Base-by-base conservation (phyloP, 257 asterid species). In the Salvia hispanica region DNA sequence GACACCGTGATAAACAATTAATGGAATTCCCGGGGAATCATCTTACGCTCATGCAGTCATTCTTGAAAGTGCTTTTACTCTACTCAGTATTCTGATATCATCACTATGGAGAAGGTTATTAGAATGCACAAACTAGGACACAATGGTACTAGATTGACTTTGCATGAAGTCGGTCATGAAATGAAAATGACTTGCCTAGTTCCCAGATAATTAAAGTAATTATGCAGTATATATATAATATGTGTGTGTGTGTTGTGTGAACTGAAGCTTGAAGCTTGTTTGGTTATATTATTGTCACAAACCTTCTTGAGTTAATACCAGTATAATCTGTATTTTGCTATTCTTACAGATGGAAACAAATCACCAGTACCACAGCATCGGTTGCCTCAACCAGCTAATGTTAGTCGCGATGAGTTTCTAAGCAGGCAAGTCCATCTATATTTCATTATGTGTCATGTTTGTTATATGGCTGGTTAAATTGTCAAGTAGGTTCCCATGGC, bases 331-430 rank as follows among this genome's bases (percentile, higher is more conserved):
- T 71, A 51, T 18, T 58, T 71, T 28, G 78, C 74, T 64, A 62
- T 64, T 78, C 62, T 70, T 47, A 11, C 80, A 92, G 98, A 81
- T 82, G 85, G 82, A 71, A 72, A 74, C 65, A 81, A 71, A 72
- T 65, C 21, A 18, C 21, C 21, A 18, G 21, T 73, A 69, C 95
- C 96, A 5, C 92, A 84, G 54, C 82, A 80, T 71, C 85, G 84
- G 48, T 34, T 84, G 65, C 87, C 80, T 7, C 87, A 84, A 73
- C 92, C 97, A 45, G 25, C 88, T 67, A 81, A 61, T 71, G 63
- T 88, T 14, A 63, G 79, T 36, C 85, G 83, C 65, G 95, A 88
- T 7, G 95, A 86, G 64, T 90, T 90, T 75, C 71, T 83, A 25
- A 80, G 78, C 92, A 93, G 97, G 99, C 82, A 84, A 76, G 86